phyloP scores from a whole-genome alignment of 768 basidiomycete genomes.

The Boletus sp. region DNA sequence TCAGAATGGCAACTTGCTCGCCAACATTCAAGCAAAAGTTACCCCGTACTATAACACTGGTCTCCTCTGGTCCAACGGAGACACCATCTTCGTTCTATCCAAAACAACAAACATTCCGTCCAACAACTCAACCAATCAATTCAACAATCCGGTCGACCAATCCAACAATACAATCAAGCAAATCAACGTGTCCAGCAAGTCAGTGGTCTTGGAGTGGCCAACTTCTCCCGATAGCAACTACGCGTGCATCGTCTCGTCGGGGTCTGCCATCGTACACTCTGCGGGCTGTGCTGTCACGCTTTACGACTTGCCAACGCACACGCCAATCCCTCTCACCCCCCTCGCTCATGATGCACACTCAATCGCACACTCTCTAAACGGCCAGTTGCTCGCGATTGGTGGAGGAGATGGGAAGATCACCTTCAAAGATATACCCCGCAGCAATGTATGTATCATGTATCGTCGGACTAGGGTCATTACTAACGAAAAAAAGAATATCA shows the following conservation, averaged over 20 bases:
- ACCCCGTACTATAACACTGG: conserved; percentile 12
- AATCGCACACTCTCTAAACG: conserved; percentile 4
- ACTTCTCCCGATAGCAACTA: conserved; percentile 1
- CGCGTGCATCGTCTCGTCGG: conserved; percentile 8
- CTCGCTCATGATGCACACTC: conserved; percentile 4
- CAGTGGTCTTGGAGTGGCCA: background rate
- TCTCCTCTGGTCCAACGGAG: conserved; percentile 5
- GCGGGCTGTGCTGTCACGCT: background rate
- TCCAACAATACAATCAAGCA: background rate
- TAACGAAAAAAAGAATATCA: background rate
- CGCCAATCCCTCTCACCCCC: background rate
- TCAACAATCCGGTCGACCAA: too few species aligned
- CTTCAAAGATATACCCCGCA: background rate
- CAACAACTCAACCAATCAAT: too few species aligned
- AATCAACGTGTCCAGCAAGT: background rate
- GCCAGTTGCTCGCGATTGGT: background rate
- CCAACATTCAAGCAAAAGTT: background rate
- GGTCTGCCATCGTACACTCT: conserved; percentile 2
- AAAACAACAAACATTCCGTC: too few species aligned
- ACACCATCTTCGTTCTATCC: conserved; percentile 4
- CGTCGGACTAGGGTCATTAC: background rate
- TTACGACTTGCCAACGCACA: background rate
- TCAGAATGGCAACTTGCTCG: background rate
- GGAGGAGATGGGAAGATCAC: conserved; percentile 1
- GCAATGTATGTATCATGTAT: background rate